These are phyloP conservation scores for Geoglossum glabrum DNA, from an alignment of 495 filamentous ascomycete genomes.

Conservation along the genomic window DNA sequence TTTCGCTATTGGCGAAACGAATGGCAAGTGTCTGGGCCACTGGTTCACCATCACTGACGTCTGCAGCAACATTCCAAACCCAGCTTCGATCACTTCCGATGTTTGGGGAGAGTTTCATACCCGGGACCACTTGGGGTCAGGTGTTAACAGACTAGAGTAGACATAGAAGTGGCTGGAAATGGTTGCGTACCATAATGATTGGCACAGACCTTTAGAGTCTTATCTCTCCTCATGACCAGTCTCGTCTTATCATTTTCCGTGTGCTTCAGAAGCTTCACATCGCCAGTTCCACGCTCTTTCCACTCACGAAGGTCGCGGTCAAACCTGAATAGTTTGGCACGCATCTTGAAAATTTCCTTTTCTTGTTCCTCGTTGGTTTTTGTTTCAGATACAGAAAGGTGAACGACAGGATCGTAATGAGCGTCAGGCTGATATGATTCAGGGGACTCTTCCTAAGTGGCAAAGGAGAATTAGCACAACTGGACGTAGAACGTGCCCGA, in stretches of 20 bases:
- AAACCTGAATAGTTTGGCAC: slow-evolving; percentile 98
- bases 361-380: slow-evolving; percentile 98
- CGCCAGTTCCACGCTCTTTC: slow-evolving; percentile 98
- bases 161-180: neutral
- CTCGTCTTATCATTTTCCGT: slow-evolving; percentile 95
- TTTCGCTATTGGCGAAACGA: slow-evolving; percentile 94
- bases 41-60: slow-evolving; percentile 95
- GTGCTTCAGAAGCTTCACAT: slow-evolving; percentile 92
- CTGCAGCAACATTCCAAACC: slow-evolving; percentile 97
- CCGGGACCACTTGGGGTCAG: slow-evolving; percentile 66
- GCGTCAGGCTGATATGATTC: slow-evolving; percentile 58
- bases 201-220: slow-evolving; percentile 99
- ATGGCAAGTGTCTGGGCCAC: slow-evolving; percentile 93
- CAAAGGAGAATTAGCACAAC: neutral
- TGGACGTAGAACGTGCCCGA: neutral
- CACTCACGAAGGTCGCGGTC: slow-evolving; percentile 77
- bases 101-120: slow-evolving; percentile 97
- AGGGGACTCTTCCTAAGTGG: slow-evolving; percentile 26
- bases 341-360: slow-evolving; percentile 97
- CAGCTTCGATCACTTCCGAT: slow-evolving; percentile 95
- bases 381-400: slow-evolving; percentile 79
- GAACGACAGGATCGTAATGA: slow-evolving; percentile 91
- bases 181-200: slow-evolving; percentile 87
- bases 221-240: slow-evolving; percentile 95
- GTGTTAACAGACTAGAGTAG: slow-evolving; percentile 1